These are phyloP conservation scores for Mikania micrantha DNA, from an alignment of 129 eudicot genomes.

Conservation along the genomic window DNA sequence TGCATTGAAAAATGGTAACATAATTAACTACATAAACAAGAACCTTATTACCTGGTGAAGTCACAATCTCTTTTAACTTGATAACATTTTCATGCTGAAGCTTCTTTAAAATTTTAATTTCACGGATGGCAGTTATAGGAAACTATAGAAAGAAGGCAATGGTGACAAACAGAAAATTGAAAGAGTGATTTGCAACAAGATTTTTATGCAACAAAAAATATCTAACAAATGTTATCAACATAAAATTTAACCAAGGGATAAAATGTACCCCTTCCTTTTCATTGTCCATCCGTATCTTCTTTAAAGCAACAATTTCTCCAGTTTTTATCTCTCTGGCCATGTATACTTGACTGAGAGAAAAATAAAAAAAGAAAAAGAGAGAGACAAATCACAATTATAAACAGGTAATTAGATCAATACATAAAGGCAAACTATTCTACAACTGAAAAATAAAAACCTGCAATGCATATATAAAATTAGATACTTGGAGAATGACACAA, in stretches of 20 bases:
- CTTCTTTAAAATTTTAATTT: constrained; percentile 65
- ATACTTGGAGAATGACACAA: background rate
- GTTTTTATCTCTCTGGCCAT: constrained; percentile 56
- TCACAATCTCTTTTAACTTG: constrained; percentile 58
- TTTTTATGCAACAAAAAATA: background rate
- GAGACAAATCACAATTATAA: background rate
- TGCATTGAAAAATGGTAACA: constrained; percentile 1
- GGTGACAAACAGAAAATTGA: background rate
- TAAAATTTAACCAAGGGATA: background rate
- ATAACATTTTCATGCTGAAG: constrained; percentile 65
- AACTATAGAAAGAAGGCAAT: constrained; percentile 31
- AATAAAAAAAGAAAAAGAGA: background rate
- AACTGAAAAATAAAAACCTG: background rate
- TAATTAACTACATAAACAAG: background rate
- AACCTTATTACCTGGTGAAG: constrained; percentile 45
- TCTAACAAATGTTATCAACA: background rate
- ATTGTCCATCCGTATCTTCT: constrained; percentile 62
- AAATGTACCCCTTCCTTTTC: constrained; percentile 51
- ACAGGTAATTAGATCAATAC: background rate
- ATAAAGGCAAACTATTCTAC: background rate
- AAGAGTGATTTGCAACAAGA: background rate
- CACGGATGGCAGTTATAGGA: constrained; percentile 63
- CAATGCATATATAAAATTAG: background rate
- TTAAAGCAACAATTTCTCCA: constrained; percentile 62
- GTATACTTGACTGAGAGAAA: constrained; percentile 52